phyloP scores from a whole-genome alignment of 1,139 yeast genomes.

The Hansenula lynferdii region DNA sequence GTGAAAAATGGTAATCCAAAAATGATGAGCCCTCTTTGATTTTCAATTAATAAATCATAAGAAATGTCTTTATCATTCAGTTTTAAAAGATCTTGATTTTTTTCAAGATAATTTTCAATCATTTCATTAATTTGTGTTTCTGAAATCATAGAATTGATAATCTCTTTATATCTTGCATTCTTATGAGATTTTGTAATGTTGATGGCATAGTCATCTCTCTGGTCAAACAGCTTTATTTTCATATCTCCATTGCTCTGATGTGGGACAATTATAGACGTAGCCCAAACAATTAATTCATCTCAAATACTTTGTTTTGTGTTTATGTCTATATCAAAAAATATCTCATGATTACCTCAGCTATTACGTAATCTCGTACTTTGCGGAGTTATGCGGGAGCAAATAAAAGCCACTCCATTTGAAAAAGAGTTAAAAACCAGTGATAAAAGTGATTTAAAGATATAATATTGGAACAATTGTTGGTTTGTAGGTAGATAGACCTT shows the following conservation, averaged over 20 bases:
- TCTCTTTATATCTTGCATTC: neutral
- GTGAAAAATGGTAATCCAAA: conserved; percentile 53
- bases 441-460: too few species aligned
- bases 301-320: too few species aligned
- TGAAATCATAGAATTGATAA: neutral
- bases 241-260: neutral
- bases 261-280: too few species aligned
- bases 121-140: conserved; percentile 1
- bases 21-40: conserved; percentile 49
- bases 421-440: too few species aligned
- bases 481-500: too few species aligned
- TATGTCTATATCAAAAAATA: too few species aligned
- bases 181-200: neutral
- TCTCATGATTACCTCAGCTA: too few species aligned
- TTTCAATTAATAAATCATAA: conserved; percentile 42
- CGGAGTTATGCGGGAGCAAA: too few species aligned
- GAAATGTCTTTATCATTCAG: neutral
- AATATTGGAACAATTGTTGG: too few species aligned
- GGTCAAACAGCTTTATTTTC: neutral
- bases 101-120: conserved; percentile 1
- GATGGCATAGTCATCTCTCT: neutral
- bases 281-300: too few species aligned
- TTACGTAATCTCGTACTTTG: too few species aligned
- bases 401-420: too few species aligned
- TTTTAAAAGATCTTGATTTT: neutral